Evolutionary conservation across 371 early-diverging fungal species (phyloP).

Genomic region (Mucor circinelloides): DNA sequence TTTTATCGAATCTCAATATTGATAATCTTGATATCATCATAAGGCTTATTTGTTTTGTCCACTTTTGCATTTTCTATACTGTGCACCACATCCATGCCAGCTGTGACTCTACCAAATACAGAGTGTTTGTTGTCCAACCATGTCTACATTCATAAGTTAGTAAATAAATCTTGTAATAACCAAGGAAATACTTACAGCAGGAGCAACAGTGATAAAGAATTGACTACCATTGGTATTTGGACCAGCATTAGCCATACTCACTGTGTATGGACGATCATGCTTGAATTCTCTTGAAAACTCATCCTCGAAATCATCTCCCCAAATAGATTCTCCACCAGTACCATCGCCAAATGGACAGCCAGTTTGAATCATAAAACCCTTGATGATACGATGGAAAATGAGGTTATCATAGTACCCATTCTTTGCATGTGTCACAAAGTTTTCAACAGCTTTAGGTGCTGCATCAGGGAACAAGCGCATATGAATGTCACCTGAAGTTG

Average conservation of each 20-base stretch:
- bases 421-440: conserved; percentile 83
- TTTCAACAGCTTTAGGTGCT: conserved; percentile 93
- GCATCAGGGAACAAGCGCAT: conserved; percentile 82
- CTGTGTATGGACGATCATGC: conserved; percentile 89
- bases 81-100: conserved; percentile 93
- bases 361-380: conserved; percentile 90
- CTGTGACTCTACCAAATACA: conserved; percentile 94
- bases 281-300: conserved; percentile 82
- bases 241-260: conserved; percentile 99
- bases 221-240: conserved; percentile 93
- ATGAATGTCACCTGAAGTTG: conserved; percentile 86
- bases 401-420: conserved; percentile 77
- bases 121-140: conserved; percentile 98
- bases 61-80: conserved; percentile 77
- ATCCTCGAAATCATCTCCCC: conserved; percentile 96
- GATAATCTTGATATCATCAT: conserved; percentile 69
- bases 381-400: conserved; percentile 92
- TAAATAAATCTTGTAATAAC: background rate
- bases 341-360: conserved; percentile 90
- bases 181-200: conserved; percentile 60
- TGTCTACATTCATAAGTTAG: conserved; percentile 50
- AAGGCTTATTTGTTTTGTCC: conserved; percentile 85
- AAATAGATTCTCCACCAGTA: conserved; percentile 95
- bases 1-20: conserved; percentile 69
- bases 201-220: conserved; percentile 97